Base-by-base conservation (phyloP, 2,329 filamentous ascomycete genomes). In the Aspergillus quadricinctus region DNA sequence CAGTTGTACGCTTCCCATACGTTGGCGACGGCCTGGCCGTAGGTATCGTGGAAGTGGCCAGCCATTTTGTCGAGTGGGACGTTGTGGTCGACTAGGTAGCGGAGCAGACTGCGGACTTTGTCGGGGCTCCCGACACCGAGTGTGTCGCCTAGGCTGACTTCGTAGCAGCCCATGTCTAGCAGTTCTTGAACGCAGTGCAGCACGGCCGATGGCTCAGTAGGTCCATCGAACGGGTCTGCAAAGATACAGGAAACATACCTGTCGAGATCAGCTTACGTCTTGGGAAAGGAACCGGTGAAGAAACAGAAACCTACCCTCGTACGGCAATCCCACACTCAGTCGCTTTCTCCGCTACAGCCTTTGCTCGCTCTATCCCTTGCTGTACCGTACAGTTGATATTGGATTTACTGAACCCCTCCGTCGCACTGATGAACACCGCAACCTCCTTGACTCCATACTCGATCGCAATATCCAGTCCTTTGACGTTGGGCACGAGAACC, bases 11-110 rank as follows among this genome's bases (percentile, higher is more conserved):
- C 86, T 0, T 92, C 86, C 10, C 89, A 85, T 4, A 87, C 87
- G 69, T 95, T 95, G 7, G 91, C 87, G n/a, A 93, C 78, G 1
- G 90, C 90, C 76, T 92, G 88, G 1, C 90, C 90, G 69, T 92
- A 93, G 1, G 91, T 95, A 68, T 96, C 90, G 72, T 96, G 91
- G 67, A 95, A 93, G 73, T 96, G 91, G 76, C 92, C 85, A 0
- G 89, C 89, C 10, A 95, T 75, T 65, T 89, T 87, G 64, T 86
- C 84, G 54, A 81, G 82, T 21, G 87, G 81, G 19, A 95, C 81
- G 0, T 87, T 88, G 27, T 69, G 61, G 2, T 61, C 48, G 0
- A 65, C 54, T 3, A 78, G 64, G 48, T 72, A 70, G 3, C 57
- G 51, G 8, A 78, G 49, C 2, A 78, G 61, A 5, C 55, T 59